Conservation (phyloP, 805 yeast species). For the Lachancea dasiensis region DNA sequence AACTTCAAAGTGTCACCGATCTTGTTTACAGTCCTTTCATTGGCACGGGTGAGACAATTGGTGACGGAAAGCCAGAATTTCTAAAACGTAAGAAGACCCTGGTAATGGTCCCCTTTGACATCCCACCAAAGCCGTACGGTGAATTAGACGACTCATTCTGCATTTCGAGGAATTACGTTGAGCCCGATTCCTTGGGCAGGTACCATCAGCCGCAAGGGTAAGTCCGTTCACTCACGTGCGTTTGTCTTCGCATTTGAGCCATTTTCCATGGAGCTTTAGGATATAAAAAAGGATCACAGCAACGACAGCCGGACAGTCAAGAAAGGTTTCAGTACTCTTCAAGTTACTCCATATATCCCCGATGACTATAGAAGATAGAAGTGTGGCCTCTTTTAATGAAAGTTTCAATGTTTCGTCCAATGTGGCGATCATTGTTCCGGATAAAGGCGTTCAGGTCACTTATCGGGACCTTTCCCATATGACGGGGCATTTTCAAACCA, state of each 20-base stretch:
- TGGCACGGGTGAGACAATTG: constrained; percentile 1
- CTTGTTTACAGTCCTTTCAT: constrained; percentile 14
- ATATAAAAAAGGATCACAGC: background rate
- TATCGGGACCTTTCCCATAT: constrained; percentile 41
- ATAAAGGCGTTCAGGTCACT: constrained; percentile 38
- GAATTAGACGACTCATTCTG: constrained; percentile 19
- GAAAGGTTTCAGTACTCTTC: too few relatives aligned
- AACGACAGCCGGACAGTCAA: too few relatives aligned
- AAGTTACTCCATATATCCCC: background rate
- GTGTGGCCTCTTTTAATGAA: constrained; percentile 36
- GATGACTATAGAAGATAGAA: constrained; percentile 4
- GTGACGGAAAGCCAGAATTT: background rate
- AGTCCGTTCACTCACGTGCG: background rate
- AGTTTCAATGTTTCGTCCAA: constrained; percentile 35
- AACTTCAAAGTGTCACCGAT: constrained; percentile 20
- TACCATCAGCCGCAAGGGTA: constrained; percentile 3
- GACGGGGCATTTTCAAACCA: constrained; percentile 44
- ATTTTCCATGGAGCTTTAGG: constrained; percentile 11
- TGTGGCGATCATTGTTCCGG: constrained; percentile 44
- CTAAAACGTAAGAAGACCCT: background rate
- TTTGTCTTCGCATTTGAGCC: constrained; percentile 5
- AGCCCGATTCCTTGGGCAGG: constrained; percentile 14
- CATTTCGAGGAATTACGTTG: constrained; percentile 14
- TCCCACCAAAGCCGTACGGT: constrained; percentile 15
- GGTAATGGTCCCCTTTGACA: constrained; percentile 25